A percentile compares a stretch with the other conserved stretches of the same genome.
Evolutionary conservation across 345 rosid species (phyloP).

Genomic region (Arabis alpina): DNA sequence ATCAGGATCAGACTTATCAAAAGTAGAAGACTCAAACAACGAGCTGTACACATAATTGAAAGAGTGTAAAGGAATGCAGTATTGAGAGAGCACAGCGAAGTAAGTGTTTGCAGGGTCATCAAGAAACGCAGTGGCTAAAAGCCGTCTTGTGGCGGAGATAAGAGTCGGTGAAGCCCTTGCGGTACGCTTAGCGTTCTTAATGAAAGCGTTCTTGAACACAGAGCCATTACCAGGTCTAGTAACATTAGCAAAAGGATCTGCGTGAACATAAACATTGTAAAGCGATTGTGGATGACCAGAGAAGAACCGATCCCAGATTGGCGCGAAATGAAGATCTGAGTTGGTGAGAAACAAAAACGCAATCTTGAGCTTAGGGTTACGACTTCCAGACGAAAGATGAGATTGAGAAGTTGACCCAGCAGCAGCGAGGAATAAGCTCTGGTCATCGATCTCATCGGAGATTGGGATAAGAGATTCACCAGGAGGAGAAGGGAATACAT

Average conservation of each 20-base stretch:
- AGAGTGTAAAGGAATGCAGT: constrained; percentile 83
- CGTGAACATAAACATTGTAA: constrained; percentile 86
- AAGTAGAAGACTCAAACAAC: constrained; percentile 52
- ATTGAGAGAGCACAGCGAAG: constrained; percentile 86
- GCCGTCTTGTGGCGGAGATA: constrained; percentile 89
- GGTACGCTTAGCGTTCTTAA: constrained; percentile 66
- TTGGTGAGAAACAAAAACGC: constrained; percentile 95
- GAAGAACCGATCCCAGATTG: constrained; percentile 83
- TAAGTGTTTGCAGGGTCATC: constrained; percentile 88
- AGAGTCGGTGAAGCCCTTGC: constrained; percentile 87
- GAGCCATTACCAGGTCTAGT: constrained; percentile 52
- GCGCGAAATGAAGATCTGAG: constrained; percentile 82
- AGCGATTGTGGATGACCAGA: constrained; percentile 40
- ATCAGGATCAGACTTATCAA: constrained; percentile 58
- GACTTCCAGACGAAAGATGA: constrained; percentile 61
- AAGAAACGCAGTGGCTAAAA: constrained; percentile 79
- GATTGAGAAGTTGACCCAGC: constrained; percentile 50
- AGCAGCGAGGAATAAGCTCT: constrained; percentile 65
- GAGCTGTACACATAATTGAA: constrained; percentile 70
- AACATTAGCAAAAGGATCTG: constrained; percentile 72
- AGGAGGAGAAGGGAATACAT: constrained; percentile 55
- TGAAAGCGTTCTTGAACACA: constrained; percentile 56
- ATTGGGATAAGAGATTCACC: constrained; percentile 61
- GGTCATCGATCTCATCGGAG: constrained; percentile 80
- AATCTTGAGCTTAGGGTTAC: constrained; percentile 68